A percentile compares a stretch with the other conserved stretches of the same genome.
Conservation (phyloP, 352 stramenopile species). For the Pythium phragmiticola region DNA sequence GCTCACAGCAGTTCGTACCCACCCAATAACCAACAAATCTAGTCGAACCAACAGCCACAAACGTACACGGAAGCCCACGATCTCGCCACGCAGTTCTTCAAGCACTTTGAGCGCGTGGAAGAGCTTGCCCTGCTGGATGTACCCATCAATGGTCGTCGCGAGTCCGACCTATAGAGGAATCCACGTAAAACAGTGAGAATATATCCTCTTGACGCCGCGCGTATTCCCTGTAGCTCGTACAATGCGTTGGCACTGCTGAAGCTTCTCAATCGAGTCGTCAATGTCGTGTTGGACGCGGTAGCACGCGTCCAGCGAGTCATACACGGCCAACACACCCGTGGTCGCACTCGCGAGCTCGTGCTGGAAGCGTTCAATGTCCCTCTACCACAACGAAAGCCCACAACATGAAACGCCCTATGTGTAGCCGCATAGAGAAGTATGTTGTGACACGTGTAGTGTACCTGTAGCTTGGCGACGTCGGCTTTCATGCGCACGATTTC, state of each 20-base stretch:
- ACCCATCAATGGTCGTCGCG: slow-evolving; percentile 59
- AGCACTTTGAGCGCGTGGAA: slow-evolving; percentile 79
- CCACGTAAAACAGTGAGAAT: not conserved
- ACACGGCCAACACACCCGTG: slow-evolving; percentile 43
- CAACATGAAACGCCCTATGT: not conserved
- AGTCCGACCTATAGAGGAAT: slow-evolving; percentile 43
- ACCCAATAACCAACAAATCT: not conserved
- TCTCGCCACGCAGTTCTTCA: slow-evolving; percentile 67
- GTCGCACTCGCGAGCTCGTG: slow-evolving; percentile 51
- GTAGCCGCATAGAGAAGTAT: not conserved
- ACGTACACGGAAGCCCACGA: slow-evolving; percentile 59
- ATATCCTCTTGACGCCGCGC: not conserved
- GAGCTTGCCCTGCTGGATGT: slow-evolving; percentile 69
- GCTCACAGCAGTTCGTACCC: no score
- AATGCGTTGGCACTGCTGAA: slow-evolving; percentile 80
- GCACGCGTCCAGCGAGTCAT: slow-evolving; percentile 60
- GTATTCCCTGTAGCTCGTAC: slow-evolving; percentile 25
- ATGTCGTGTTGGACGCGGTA: slow-evolving; percentile 65
- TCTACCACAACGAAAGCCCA: slow-evolving; percentile 23
- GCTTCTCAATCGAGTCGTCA: slow-evolving; percentile 76
- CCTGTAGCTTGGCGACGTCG: slow-evolving; percentile 68
- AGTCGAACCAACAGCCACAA: not conserved
- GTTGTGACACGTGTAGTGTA: slow-evolving; percentile 3
- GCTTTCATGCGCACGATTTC: slow-evolving; percentile 82
- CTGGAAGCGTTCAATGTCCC: slow-evolving; percentile 69